phyloP scores from a whole-genome alignment of 1,284 basidiomycete species.

The Coniophora puteana region DNA sequence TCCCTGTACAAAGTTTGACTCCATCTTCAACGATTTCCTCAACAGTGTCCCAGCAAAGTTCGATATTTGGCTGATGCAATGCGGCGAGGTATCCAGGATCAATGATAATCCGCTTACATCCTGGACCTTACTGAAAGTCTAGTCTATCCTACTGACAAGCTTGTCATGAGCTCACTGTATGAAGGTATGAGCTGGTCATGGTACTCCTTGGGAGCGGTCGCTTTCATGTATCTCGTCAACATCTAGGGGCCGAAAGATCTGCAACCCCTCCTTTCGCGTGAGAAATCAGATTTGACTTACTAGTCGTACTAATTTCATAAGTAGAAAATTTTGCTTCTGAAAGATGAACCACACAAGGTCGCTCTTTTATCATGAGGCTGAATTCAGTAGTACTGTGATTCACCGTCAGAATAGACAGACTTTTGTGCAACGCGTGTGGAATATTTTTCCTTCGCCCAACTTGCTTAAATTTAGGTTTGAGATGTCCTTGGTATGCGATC shows the following conservation, averaged over 20 bases:
- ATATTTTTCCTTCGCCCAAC: no score
- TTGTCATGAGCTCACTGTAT: slow-evolving; percentile 37
- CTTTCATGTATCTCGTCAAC: slow-evolving; percentile 41
- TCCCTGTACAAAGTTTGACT: slow-evolving; percentile 44
- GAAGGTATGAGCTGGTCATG: slow-evolving; percentile 41
- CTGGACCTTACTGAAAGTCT: slow-evolving; percentile 34
- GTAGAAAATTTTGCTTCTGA: no score
- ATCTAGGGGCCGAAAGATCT: no score
- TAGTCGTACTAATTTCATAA: no score
- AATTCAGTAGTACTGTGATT: background rate
- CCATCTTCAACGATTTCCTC: slow-evolving; percentile 39
- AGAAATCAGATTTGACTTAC: no score
- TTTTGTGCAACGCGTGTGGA: slow-evolving; percentile 10
- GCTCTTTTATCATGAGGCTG: no score
- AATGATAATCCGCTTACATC: slow-evolving; percentile 54
- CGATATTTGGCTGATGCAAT: slow-evolving; percentile 49
- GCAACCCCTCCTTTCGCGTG: no score
- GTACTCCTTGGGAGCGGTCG: slow-evolving; percentile 41
- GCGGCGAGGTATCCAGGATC: slow-evolving; percentile 50
- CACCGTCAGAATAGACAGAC: background rate
- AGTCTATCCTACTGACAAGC: background rate
- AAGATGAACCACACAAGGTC: no score
- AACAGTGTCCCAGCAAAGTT: slow-evolving; percentile 42
- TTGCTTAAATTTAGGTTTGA: no score
- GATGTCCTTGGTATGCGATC: no score